A percentile compares a stretch with the other conserved stretches of the same genome.
These are phyloP conservation scores for Hygrophoropsis aurantiaca DNA, from an alignment of 768 basidiomycete species.

Conservation along the genomic window DNA sequence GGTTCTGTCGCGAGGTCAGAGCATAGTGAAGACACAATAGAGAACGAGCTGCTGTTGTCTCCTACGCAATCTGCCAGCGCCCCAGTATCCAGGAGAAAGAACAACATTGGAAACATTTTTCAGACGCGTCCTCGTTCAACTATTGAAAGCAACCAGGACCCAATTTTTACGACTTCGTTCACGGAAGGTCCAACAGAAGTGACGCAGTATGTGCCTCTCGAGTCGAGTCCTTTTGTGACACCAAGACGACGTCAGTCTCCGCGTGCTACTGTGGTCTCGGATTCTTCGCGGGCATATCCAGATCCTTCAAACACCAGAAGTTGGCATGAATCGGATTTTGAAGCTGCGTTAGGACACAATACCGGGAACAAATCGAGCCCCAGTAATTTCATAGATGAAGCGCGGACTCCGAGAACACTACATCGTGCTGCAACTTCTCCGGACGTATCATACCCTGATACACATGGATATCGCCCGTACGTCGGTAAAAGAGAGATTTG, in stretches of 20 bases:
- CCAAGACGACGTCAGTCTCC: slow-evolving; percentile 10
- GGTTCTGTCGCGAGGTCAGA: not conserved
- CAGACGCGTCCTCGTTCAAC: not conserved
- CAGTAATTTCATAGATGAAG: slow-evolving; percentile 7
- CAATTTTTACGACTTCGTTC: slow-evolving; percentile 15
- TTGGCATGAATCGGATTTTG: too few species aligned
- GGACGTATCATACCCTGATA: too few species aligned
- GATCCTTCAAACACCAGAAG: too few species aligned
- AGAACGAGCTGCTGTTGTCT: slow-evolving; percentile 13
- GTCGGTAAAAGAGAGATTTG: too few species aligned
- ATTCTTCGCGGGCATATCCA: slow-evolving; percentile 17
- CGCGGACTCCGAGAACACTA: slow-evolving; percentile 4
- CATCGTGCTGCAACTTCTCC: slow-evolving; percentile 2
- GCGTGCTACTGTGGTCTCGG: slow-evolving; percentile 15
- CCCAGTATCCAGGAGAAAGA: too few species aligned
- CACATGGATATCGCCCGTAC: too few species aligned
- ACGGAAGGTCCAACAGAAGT: slow-evolving; percentile 20
- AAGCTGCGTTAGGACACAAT: too few species aligned
- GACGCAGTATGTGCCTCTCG: slow-evolving; percentile 20
- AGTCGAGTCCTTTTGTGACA: slow-evolving; percentile 9
- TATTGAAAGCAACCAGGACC: slow-evolving; percentile 8
- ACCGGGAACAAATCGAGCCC: too few species aligned
- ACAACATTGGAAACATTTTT: too few species aligned
- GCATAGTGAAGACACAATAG: slow-evolving; percentile 6
- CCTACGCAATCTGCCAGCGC: slow-evolving; percentile 7